phyloP scores from a whole-genome alignment of 2,329 filamentous ascomycete genomes.

The Paracoccidioides brasiliensis region DNA sequence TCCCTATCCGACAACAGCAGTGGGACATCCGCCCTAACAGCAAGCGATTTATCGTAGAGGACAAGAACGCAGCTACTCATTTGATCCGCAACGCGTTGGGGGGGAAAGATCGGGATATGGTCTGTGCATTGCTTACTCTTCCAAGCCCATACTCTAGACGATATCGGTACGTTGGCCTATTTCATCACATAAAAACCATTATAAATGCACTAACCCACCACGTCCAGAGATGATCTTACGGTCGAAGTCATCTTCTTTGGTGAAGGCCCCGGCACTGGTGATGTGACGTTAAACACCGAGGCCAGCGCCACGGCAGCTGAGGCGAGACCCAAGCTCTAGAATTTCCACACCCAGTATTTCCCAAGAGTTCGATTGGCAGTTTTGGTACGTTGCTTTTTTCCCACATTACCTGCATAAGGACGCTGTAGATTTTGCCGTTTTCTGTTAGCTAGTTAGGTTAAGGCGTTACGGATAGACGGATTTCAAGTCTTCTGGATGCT shows the following conservation, averaged over 20 bases:
- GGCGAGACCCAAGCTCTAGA: constrained; percentile 37
- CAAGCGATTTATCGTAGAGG: constrained; percentile 81
- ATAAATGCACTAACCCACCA: constrained; percentile 11
- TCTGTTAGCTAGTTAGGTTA: background rate
- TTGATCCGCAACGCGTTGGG: constrained; percentile 89
- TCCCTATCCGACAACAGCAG: constrained; percentile 77
- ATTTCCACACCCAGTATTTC: background rate
- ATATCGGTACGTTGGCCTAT: constrained; percentile 54
- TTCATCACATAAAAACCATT: background rate
- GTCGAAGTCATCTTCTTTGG: constrained; percentile 99
- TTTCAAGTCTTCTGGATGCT: background rate
- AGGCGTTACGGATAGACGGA: constrained; percentile 1
- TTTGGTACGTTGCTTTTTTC: no score
- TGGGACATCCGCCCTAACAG: constrained; percentile 63
- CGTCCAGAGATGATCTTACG: constrained; percentile 72
- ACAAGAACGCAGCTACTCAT: constrained; percentile 93
- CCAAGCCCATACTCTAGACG: constrained; percentile 82
- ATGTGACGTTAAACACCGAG: constrained; percentile 72
- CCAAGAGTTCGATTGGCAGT: background rate
- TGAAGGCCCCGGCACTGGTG: constrained; percentile 59
- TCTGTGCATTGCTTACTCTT: constrained; percentile 80
- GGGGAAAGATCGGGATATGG: constrained; percentile 83
- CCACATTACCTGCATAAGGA: background rate
- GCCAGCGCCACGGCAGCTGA: constrained; percentile 53
- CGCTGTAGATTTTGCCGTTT: background rate